phyloP scores from a whole-genome alignment of 306 rosid species.

The Quercus suber region DNA sequence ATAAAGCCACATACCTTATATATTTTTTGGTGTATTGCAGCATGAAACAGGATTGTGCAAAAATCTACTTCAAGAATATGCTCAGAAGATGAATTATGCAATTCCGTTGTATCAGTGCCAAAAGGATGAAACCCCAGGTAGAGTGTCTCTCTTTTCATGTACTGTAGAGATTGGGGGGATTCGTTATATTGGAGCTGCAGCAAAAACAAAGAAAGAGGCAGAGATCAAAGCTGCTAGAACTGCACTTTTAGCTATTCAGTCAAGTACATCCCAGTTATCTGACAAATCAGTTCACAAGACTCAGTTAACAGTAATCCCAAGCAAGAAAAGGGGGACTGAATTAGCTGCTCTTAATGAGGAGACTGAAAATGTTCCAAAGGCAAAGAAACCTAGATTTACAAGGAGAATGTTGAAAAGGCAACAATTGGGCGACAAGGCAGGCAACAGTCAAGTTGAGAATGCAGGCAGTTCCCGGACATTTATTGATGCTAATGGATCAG shows the following conservation, averaged over 20 bases:
- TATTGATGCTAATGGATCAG: constrained; percentile 14
- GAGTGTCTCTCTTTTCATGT: constrained; percentile 54
- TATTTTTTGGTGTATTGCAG: constrained; percentile 42
- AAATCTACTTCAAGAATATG: constrained; percentile 97
- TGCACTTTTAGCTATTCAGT: constrained; percentile 76
- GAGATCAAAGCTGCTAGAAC: constrained; percentile 98
- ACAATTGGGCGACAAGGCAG: constrained; percentile 20
- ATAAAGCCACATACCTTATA: constrained; percentile 7
- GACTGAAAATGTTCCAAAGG: constrained; percentile 36
- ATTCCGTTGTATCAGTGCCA: constrained; percentile 72
- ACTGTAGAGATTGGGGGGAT: constrained; percentile 85
- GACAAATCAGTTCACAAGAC: constrained; percentile 33
- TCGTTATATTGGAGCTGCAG: constrained; percentile 75
- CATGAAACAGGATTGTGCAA: constrained; percentile 97
- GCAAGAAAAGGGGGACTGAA: constrained; percentile 47
- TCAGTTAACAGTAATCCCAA: constrained; percentile 75
- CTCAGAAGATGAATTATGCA: constrained; percentile 96
- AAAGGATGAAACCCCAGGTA: constrained; percentile 58
- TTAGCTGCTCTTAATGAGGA: constrained; percentile 27
- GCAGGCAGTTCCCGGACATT: constrained; percentile 7
- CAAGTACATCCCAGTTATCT: constrained; percentile 48
- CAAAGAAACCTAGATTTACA: constrained; percentile 50
- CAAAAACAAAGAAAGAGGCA: constrained; percentile 90
- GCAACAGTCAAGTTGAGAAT: constrained; percentile 15
- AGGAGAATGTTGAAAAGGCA: constrained; percentile 47